Conservation (phyloP, 352 stramenopile species). For the Phytophthora chlamydospora region DNA sequence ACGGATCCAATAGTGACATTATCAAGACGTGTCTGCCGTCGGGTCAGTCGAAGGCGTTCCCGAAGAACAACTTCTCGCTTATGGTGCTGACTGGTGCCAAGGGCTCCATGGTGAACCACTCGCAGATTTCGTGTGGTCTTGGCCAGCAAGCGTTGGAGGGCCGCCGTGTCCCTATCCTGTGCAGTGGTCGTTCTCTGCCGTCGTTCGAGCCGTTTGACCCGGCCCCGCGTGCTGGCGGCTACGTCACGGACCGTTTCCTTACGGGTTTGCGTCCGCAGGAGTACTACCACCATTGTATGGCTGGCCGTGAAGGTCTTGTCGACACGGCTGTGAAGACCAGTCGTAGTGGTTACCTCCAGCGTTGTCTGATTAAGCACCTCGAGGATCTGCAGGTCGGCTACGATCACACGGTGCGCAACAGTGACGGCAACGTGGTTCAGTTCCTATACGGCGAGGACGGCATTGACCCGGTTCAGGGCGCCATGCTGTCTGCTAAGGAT, state of each 20-base stretch:
- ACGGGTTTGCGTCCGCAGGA: slow-evolving; percentile 97
- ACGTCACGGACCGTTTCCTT: slow-evolving; percentile 99
- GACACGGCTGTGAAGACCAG: slow-evolving; percentile 99
- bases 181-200: slow-evolving; percentile 97
- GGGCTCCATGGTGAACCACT: slow-evolving; percentile 99
- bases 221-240: slow-evolving; percentile 97
- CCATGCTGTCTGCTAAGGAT: slow-evolving; percentile 95
- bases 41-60: slow-evolving; percentile 98
- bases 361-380: slow-evolving; percentile 99
- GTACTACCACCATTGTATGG: slow-evolving; percentile 99
- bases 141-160: slow-evolving; percentile 99
- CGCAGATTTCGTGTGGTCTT: slow-evolving; percentile 98
- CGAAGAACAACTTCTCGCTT: slow-evolving; percentile 98
- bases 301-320: slow-evolving; percentile 97
- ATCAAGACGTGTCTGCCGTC: slow-evolving; percentile 99
- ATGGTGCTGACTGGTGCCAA: slow-evolving; percentile 99
- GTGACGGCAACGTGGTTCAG: slow-evolving; percentile 97
- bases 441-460: slow-evolving; percentile 99
- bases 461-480: slow-evolving; percentile 96
- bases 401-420: slow-evolving; percentile 99
- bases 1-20: slow-evolving; percentile 95
- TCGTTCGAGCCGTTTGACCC: slow-evolving; percentile 99
- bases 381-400: slow-evolving; percentile 98
- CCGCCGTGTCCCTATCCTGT: slow-evolving; percentile 97
- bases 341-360: slow-evolving; percentile 99